Conservation (phyloP, 2,329 filamentous ascomycete species). For the Pseudocercospora ulei region DNA sequence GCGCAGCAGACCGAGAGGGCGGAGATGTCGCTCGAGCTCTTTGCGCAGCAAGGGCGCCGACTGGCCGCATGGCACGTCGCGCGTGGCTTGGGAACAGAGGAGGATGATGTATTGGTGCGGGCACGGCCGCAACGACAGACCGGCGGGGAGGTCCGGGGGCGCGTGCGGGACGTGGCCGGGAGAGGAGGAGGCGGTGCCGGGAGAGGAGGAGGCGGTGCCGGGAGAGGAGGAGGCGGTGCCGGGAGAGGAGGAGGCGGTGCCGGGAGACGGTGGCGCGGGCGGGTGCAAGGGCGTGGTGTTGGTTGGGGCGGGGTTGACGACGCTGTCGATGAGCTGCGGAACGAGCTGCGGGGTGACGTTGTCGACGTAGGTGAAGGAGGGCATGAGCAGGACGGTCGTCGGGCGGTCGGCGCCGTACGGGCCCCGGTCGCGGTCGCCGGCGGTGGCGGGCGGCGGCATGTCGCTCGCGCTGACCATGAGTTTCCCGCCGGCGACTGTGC, state of each 20-base stretch:
- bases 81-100: conserved; percentile 87
- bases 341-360: conserved; percentile 70
- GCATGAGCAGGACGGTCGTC: conserved; percentile 73
- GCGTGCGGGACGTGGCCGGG: conserved; percentile 17
- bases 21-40: conserved; percentile 81
- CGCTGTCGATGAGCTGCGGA: conserved; percentile 58
- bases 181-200: conserved; percentile 10
- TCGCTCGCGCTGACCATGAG: conserved; percentile 89
- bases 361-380: conserved; percentile 71
- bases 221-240: conserved; percentile 60
- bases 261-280: conserved; percentile 8
- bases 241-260: conserved; percentile 44
- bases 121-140: conserved; percentile 53
- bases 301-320: conserved; percentile 64
- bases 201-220: conserved; percentile 10
- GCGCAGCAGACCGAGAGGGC: conserved; percentile 71
- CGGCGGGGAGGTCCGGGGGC: conserved; percentile 25
- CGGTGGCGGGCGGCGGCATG: conserved; percentile 65
- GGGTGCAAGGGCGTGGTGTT: conserved; percentile 54
- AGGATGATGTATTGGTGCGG: conserved; percentile 81
- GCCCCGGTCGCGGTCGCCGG: conserved; percentile 44
- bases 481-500: conserved; percentile 41
- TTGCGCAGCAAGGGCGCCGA: conserved; percentile 79
- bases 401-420: conserved; percentile 51
- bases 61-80: conserved; percentile 89